Base-by-base conservation (phyloP, 2,329 filamentous ascomycete species). In the Penicillium capsulatum region DNA sequence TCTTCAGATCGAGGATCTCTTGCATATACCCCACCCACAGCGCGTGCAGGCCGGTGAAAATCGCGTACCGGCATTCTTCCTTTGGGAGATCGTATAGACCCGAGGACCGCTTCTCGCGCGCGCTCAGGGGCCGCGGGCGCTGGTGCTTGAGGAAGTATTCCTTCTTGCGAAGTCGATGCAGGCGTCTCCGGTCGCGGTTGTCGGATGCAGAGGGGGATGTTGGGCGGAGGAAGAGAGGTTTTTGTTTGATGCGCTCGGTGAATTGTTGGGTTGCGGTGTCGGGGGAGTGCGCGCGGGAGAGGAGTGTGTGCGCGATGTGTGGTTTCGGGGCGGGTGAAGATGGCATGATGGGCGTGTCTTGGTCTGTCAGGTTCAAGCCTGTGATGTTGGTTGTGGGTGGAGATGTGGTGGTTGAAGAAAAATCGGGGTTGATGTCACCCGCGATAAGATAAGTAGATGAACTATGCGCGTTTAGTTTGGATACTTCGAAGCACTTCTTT, bases 11-110 rank as follows among this genome's bases (percentile, higher is more conserved):
- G 1, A 97, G 67, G 0, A 96, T 71, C 52, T 96, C 90, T 38
- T 81, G 79, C 57, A 92, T 84, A 65, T 98, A 98, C 3, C 78
- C 81, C 26, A 81, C 66, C 92, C 92, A 98, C 48, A 98, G 71
- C 11, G 66, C 65, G 61, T 94, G 80, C 51, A 98, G 67, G 0
- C 84, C 84, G 51, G 81, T 76, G 62, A 92, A 97, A 20, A 91
- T 75, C 3, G 73, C 73, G 58, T 94, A 94, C 47, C 81, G 82
- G 51, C 77, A 76, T 40, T 83, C 79, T 24, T 75, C 68, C 43
- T 79, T 79, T 0, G 85, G 83, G 4, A 96, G 75, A 8, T 86
- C 78, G 67, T 94, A 83, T 11, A 96, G 72, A 8, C 81, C 79
- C 0, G 89, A 73, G 3, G 69, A 70, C 10, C 89, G 82, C 52